These are phyloP conservation scores for Pichia inconspicua DNA, from an alignment of 1,139 yeast species.

Conservation along the genomic window DNA sequence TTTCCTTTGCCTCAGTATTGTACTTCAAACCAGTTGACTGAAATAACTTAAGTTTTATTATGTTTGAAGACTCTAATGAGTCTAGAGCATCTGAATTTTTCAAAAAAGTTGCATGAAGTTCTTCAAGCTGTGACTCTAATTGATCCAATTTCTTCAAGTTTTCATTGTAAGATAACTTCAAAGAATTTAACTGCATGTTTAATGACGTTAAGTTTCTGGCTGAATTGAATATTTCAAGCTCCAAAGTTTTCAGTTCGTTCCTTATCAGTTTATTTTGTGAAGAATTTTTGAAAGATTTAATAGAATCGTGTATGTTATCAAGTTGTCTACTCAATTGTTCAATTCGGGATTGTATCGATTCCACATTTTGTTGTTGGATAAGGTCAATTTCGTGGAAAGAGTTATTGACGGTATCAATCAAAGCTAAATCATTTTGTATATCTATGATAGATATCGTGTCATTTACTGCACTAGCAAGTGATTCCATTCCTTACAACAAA, in stretches of 20 bases:
- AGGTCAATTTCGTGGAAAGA: conserved; percentile 30
- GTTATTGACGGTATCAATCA: conserved; percentile 41
- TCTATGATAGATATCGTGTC: conserved; percentile 39
- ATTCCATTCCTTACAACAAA: no score
- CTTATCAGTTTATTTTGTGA: conserved; percentile 21
- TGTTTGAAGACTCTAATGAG: conserved; percentile 18
- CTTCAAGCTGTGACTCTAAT: conserved; percentile 31
- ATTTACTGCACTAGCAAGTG: conserved; percentile 19
- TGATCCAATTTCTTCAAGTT: conserved; percentile 36
- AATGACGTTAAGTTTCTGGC: conserved; percentile 53
- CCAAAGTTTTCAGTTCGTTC: conserved; percentile 29
- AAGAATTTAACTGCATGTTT: conserved; percentile 41
- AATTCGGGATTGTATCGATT: conserved; percentile 2
- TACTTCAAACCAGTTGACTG: conserved; percentile 36
- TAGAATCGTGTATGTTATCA: conserved; percentile 16
- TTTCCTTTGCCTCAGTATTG: conserved; percentile 33
- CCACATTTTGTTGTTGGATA: conserved; percentile 19
- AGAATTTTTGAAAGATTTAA: conserved; percentile 18
- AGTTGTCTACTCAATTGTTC: conserved; percentile 16
- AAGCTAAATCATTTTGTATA: conserved; percentile 44
- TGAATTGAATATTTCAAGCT: conserved; percentile 42
- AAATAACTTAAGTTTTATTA: conserved; percentile 37
- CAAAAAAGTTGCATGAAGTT: conserved; percentile 11
- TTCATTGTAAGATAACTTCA: conserved; percentile 33
- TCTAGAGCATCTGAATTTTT: conserved; percentile 13